Base-by-base conservation (phyloP, 2,329 filamentous ascomycete species). In the Fusarium duplospermum region DNA sequence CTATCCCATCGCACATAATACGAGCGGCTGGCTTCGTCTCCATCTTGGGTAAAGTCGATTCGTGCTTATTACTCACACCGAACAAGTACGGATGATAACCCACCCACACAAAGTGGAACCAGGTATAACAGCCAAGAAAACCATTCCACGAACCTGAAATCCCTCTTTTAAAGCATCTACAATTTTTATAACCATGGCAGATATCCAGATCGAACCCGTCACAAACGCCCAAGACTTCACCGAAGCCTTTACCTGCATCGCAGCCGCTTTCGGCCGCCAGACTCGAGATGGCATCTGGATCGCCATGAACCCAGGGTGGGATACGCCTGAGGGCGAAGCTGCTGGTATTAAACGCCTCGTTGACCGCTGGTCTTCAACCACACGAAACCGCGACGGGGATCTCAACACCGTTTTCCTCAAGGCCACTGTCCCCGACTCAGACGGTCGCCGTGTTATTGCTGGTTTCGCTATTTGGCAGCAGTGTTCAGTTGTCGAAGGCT, bases 381-480 rank as follows among this genome's bases (percentile, higher is more conserved):
- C 83, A 3, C 79, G 67, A 11, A 85, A 89, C 78, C 80, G 79
- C 10, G 71, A 83, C 38, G 86, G 87, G n/a, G 76, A 84, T 10
- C 82, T 83, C 2, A 89, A 88, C 75, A 86, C 84, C 1, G 63
- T 89, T 1, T 89, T 87, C 69, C 81, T 90, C 69, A 89, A 89
- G 69, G 89, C 88, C 2, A 89, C 86, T 0, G 56, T 89, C 0
- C 80, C 84, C 1, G 73, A 83, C 1, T 78, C 83, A 1, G 71
- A 81, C 1, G 61, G 71, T 24, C 50, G 62, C 29, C 79, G 79
- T 45, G 62, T 72, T 10, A 81, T 89, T n/a, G 89, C 82, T 11
- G 89, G 89, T 18, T 68, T 88, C 31, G 88, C 89, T 4, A 86
- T 90, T 64, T 91, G 89, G 89, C 75, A 82, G 10, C 89, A 91